Percentiles rank a stretch among this genome's conserved stretches.
phyloP scores from a whole-genome alignment of 371 early-diverging fungal species.

The Mortierella sp. region DNA sequence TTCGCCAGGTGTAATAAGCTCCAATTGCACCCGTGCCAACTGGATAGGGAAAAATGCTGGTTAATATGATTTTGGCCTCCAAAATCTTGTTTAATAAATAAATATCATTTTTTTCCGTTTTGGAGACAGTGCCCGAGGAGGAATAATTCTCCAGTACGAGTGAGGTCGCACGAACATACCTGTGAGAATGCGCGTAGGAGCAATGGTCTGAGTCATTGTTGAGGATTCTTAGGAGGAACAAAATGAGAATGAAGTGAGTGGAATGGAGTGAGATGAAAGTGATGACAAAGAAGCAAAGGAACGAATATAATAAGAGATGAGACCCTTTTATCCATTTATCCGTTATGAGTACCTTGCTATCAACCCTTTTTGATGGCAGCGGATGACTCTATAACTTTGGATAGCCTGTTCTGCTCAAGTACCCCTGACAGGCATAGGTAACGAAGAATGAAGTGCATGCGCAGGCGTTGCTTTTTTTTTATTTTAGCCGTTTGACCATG shows the following conservation, averaged over 20 bases:
- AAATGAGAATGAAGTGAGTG: not conserved
- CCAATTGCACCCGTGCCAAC: conserved; percentile 91
- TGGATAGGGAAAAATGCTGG: conserved; percentile 23
- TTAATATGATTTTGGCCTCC: not conserved
- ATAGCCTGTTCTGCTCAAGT: not conserved
- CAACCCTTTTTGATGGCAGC: not conserved
- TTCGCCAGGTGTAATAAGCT: conserved; percentile 79
- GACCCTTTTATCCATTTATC: not conserved
- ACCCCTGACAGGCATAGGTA: too few species aligned
- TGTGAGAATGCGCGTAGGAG: conserved; percentile 50
- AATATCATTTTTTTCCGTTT: not conserved
- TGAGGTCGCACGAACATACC: conserved; percentile 20
- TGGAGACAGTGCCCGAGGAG: not conserved
- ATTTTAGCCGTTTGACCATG: too few species aligned
- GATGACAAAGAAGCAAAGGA: not conserved
- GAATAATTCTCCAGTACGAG: conserved; percentile 3
- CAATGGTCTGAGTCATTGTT: conserved; percentile 15
- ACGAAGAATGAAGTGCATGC: too few species aligned
- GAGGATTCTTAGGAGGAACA: not conserved
- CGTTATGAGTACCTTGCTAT: not conserved
- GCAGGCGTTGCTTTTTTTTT: too few species aligned
- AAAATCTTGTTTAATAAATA: not conserved
- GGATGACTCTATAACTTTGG: not conserved
- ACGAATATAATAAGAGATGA: not conserved
- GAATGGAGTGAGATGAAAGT: not conserved